These are phyloP conservation scores for Vigna angularis DNA, from an alignment of 306 rosid genomes.

Conservation along the genomic window DNA sequence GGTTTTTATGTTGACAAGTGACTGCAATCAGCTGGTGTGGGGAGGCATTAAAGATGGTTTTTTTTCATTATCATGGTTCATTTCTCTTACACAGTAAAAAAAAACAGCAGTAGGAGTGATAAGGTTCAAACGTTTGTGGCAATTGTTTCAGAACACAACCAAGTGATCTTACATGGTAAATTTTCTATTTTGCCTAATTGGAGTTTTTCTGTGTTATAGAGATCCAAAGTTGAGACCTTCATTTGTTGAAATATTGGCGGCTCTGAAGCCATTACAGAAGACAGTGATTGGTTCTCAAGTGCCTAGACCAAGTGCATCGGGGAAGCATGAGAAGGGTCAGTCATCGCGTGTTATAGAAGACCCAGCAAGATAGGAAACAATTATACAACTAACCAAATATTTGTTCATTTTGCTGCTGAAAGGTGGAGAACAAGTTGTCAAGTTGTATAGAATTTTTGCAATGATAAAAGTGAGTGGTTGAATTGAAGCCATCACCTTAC, in stretches of 20 bases:
- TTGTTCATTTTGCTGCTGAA: conserved; percentile 52
- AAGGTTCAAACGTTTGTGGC: not conserved
- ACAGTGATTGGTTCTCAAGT: conserved; percentile 63
- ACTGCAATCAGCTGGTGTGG: conserved; percentile 1
- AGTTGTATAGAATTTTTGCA: conserved; percentile 58
- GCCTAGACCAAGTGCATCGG: conserved; percentile 50
- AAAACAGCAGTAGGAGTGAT: conserved; percentile 7
- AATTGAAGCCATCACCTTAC: conserved; percentile 59
- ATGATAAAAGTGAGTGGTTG: conserved; percentile 49
- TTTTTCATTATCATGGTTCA: not conserved
- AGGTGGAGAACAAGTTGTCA: conserved; percentile 52
- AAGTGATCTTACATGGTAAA: not conserved
- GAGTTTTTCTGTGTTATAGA: conserved; percentile 54
- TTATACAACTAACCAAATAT: conserved; percentile 51
- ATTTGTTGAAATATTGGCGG: conserved; percentile 91
- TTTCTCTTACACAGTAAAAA: not conserved
- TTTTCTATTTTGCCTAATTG: conserved; percentile 21
- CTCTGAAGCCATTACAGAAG: conserved; percentile 88
- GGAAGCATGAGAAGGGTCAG: conserved; percentile 49
- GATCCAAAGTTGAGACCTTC: conserved; percentile 93
- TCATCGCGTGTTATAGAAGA: conserved; percentile 54
- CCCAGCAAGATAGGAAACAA: conserved; percentile 47
- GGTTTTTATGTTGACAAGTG: not conserved
- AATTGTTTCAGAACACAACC: not conserved
- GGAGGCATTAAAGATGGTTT: conserved; percentile 1